Evolutionary conservation across 2,329 filamentous ascomycete genomes (phyloP).

Genomic region (Exutisphaerella laricina): DNA sequence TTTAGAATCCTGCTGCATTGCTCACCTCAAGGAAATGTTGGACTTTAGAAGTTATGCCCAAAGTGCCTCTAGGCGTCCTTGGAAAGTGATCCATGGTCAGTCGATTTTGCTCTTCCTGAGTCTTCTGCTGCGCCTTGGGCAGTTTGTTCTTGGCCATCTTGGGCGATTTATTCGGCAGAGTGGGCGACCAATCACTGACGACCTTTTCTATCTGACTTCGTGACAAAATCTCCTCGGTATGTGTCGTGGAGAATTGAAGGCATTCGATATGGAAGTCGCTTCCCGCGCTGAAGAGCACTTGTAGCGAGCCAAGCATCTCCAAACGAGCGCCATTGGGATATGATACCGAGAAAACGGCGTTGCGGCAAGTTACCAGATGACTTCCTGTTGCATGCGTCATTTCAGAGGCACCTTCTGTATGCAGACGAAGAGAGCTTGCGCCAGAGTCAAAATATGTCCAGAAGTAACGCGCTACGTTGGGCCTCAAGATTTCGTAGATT

Average conservation of each 20-base stretch:
- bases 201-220: slow-evolving; percentile 52
- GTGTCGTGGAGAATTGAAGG: slow-evolving; percentile 71
- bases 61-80: slow-evolving; percentile 43
- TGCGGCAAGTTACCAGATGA: slow-evolving; percentile 68
- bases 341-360: slow-evolving; percentile 81
- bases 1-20: slow-evolving; percentile 4
- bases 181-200: slow-evolving; percentile 45
- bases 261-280: slow-evolving; percentile 73
- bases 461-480: slow-evolving; percentile 82
- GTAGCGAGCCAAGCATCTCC: slow-evolving; percentile 57
- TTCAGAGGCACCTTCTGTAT: slow-evolving; percentile 64
- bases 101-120: slow-evolving; percentile 41
- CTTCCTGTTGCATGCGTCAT: slow-evolving; percentile 55
- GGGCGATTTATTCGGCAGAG: slow-evolving; percentile 43
- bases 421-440: slow-evolving; percentile 77
- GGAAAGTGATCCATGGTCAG: slow-evolving; percentile 44
- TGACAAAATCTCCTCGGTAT: slow-evolving; percentile 78
- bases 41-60: slow-evolving; percentile 52
- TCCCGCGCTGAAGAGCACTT: slow-evolving; percentile 70
- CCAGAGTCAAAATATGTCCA: slow-evolving; percentile 83
- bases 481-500: slow-evolving; percentile 77
- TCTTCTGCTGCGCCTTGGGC: slow-evolving; percentile 33
- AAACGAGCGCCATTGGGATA: slow-evolving; percentile 68
- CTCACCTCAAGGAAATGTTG: slow-evolving; percentile 59
- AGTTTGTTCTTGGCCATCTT: slow-evolving; percentile 52